A percentile compares a stretch with the other conserved stretches of the same genome.
phyloP scores from a whole-genome alignment of 805 yeast species.

The Clavispora vitiphila region DNA sequence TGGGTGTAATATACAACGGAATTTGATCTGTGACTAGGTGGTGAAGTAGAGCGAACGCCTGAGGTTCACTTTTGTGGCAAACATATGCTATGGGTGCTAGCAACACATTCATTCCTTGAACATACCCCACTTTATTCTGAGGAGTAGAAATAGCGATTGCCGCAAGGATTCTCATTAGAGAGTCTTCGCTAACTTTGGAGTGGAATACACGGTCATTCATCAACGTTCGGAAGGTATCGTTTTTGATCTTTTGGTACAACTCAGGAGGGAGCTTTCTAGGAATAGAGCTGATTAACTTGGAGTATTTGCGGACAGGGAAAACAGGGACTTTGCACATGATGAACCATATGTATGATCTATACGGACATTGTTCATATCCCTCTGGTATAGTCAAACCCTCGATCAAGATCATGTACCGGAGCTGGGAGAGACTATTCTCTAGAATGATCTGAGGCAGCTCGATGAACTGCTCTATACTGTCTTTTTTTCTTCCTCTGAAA shows the following conservation, averaged over 20 bases:
- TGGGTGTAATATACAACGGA: slow-evolving; percentile 75
- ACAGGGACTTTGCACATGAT: slow-evolving; percentile 64
- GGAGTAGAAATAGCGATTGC: slow-evolving; percentile 52
- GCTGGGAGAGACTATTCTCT: slow-evolving; percentile 47
- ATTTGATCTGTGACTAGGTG: slow-evolving; percentile 57
- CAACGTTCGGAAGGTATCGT: slow-evolving; percentile 83
- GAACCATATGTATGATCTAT: slow-evolving; percentile 77
- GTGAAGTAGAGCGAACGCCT: slow-evolving; percentile 71
- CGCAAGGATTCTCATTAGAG: slow-evolving; percentile 63
- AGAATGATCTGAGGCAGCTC: slow-evolving; percentile 41
- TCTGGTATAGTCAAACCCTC: slow-evolving; percentile 39
- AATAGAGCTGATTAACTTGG: slow-evolving; percentile 46
- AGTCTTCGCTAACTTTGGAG: slow-evolving; percentile 60
- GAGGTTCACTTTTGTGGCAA: slow-evolving; percentile 70
- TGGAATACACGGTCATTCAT: slow-evolving; percentile 68
- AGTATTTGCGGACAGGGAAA: slow-evolving; percentile 50
- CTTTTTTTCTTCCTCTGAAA: slow-evolving; percentile 41
- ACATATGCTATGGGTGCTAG: slow-evolving; percentile 79
- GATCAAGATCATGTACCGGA: slow-evolving; percentile 36
- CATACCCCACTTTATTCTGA: slow-evolving; percentile 47
- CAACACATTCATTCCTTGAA: slow-evolving; percentile 89
- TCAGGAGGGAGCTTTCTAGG: slow-evolving; percentile 42
- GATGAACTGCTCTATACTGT: slow-evolving; percentile 48
- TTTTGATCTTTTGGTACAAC: slow-evolving; percentile 63
- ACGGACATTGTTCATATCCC: slow-evolving; percentile 54